Percentiles rank a stretch among this genome's conserved stretches.
Conservation (phyloP, 2,329 filamentous ascomycete species). For the Microsporum audouinii region DNA sequence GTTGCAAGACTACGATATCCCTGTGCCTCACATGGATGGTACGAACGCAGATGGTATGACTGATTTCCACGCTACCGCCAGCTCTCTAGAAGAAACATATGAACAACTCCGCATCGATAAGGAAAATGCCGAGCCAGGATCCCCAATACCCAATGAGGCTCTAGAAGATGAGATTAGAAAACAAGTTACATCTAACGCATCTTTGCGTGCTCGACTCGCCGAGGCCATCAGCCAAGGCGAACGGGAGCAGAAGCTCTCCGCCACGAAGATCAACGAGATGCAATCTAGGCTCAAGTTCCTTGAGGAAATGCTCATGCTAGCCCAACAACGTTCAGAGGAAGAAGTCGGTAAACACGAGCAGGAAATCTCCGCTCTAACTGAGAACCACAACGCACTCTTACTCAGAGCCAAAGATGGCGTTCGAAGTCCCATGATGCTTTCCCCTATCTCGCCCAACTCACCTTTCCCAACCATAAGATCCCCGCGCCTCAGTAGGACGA, state of each 20-base stretch:
- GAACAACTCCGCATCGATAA: conserved; percentile 58
- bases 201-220: conserved; percentile 62
- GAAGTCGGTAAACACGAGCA: conserved; percentile 69
- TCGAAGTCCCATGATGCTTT: conserved; percentile 37
- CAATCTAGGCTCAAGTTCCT: conserved; percentile 68
- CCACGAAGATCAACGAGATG: conserved; percentile 69
- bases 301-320: conserved; percentile 71
- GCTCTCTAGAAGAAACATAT: conserved; percentile 63
- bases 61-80: conserved; percentile 49
- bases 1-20: conserved; percentile 71
- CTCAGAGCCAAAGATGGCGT: conserved; percentile 53
- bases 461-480: conserved; percentile 51
- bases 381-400: conserved; percentile 65
- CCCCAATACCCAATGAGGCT: conserved; percentile 4
- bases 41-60: conserved; percentile 33
- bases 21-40: conserved; percentile 44
- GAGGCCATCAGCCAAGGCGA: conserved; percentile 76
- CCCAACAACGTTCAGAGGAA: conserved; percentile 79
- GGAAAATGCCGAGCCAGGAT: conserved; percentile 49
- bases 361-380: conserved; percentile 63
- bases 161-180: background rate
- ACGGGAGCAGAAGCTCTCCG: conserved; percentile 66
- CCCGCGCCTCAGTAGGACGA: conserved; percentile 50
- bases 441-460: conserved; percentile 50
- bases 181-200: conserved; percentile 67